phyloP scores from a whole-genome alignment of 1,284 basidiomycete genomes.

The Vanrija sp. region DNA sequence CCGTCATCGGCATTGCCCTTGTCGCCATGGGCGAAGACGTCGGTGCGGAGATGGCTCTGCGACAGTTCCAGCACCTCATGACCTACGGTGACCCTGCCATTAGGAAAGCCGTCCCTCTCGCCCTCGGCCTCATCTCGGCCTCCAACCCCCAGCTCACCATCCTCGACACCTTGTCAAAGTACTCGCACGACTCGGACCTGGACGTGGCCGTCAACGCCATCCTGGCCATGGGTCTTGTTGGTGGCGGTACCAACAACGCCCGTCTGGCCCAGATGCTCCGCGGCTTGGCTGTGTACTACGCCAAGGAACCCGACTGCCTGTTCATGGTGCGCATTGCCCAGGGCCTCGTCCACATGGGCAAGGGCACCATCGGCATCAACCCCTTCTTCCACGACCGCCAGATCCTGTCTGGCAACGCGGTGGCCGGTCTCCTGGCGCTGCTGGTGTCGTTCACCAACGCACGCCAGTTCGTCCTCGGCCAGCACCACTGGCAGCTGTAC shows the following conservation, averaged over 20 bases:
- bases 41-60: conserved; percentile 91
- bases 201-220: conserved; percentile 95
- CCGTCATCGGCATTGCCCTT: conserved; percentile 88
- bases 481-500: conserved; percentile 98
- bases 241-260: conserved; percentile 97
- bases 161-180: conserved; percentile 97
- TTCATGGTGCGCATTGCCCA: conserved; percentile 97
- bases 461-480: conserved; percentile 86
- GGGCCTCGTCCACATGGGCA: conserved; percentile 97
- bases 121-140: conserved; percentile 87
- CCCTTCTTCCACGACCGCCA: conserved; percentile 93
- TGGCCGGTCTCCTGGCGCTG: conserved; percentile 86
- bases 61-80: conserved; percentile 99
- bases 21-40: conserved; percentile 99
- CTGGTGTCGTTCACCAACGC: conserved; percentile 90
- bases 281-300: conserved; percentile 93
- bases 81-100: conserved; percentile 95
- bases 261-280: conserved; percentile 95
- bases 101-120: conserved; percentile 90
- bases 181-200: conserved; percentile 97
- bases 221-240: conserved; percentile 97
- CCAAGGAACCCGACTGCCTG: conserved; percentile 93
- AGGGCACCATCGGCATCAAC: conserved; percentile 96
- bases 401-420: conserved; percentile 82
- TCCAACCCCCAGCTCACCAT: conserved; percentile 96